These are phyloP conservation scores for Chlorokybus atmophyticus DNA, from an alignment of 139 green algal genomes.

Conservation along the genomic window DNA sequence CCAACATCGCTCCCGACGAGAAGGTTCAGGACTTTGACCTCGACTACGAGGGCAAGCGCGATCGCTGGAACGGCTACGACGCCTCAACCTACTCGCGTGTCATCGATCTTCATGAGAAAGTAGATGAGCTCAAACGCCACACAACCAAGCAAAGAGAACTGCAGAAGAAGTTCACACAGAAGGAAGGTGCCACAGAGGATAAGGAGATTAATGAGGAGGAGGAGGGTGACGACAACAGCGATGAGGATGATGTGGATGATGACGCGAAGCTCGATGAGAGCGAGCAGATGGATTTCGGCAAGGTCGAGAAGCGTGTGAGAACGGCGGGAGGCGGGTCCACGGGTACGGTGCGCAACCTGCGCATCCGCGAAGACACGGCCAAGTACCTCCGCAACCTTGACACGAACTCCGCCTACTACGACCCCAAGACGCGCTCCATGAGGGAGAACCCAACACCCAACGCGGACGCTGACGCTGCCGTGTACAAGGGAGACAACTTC, in stretches of 20 bases:
- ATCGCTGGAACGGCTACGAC: slow-evolving; percentile 91
- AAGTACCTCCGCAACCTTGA: slow-evolving; percentile 99
- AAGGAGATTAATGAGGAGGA: slow-evolving; percentile 19
- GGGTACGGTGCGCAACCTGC: slow-evolving; percentile 68
- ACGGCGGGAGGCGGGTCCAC: slow-evolving; percentile 71
- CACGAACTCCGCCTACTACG: slow-evolving; percentile 85
- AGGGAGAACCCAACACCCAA: slow-evolving; percentile 74
- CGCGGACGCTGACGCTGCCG: slow-evolving; percentile 28
- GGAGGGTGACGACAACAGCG: slow-evolving; percentile 1
- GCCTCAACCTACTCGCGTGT: slow-evolving; percentile 34
- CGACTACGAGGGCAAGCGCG: slow-evolving; percentile 80
- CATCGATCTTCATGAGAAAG: slow-evolving; percentile 57
- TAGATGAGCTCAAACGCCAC: slow-evolving; percentile 47
- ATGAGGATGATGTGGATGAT: slow-evolving; percentile 38
- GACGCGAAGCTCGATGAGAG: slow-evolving; percentile 80
- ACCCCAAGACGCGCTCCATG: slow-evolving; percentile 96
- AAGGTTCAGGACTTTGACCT: slow-evolving; percentile 77
- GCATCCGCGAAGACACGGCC: slow-evolving; percentile 97
- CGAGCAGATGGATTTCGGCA: slow-evolving; percentile 73
- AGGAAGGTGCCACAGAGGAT: slow-evolving; percentile 22
- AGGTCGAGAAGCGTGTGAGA: slow-evolving; percentile 90
- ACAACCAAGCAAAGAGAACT: slow-evolving; percentile 44
- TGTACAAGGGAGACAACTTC: slow-evolving; percentile 82
- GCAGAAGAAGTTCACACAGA: slow-evolving; percentile 35
- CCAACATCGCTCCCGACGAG: slow-evolving; percentile 78